Evolutionary conservation across 2,329 filamentous ascomycete genomes (phyloP), one percentile per base, ranked within the genome.

Genomic region (Fusarium anthophilum): DNA sequence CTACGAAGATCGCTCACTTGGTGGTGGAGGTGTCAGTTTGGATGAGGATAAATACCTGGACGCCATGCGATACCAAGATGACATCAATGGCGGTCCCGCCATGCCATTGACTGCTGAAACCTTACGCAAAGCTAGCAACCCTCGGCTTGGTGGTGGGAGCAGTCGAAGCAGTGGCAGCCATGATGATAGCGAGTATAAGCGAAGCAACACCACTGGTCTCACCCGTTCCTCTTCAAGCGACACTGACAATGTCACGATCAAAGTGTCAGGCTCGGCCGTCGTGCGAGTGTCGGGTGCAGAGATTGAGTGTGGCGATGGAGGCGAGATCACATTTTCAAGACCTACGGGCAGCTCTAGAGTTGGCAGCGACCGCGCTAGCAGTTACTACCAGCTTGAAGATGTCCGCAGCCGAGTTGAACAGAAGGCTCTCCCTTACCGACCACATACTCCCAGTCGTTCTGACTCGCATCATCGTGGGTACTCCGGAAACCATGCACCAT

Each of bases 111-210:
- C 90, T 8, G 87, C 86, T 5, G 90, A 91, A 64, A 82, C 84
- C 18, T 83, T 92, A 32, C 86, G 84, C 72, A 88, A 85, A 78
- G 87, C 84, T 35, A 85, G 81, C 71, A 86, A 84, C 51, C 70
- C 70, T 76, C 80, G 78, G 61, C 85, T 82, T 70, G 85, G 83
- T 66, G 85, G 83, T 12, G 81, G 83, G 28, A 89, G 86, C 82
- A 90, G 87, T 77, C 86, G 86, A 84, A 90, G 86, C 71, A 86
- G 81, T 28, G 91, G 90, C 78, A 89, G 85, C 50, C 90, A 85
- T 48, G 90, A 91, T 75, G 90, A 91, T 65, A 91, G 90, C 80
- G 90, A 91, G 63, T 91, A 87, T 80, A 87, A 86, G 73, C 87
- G 88, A 71, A 91, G 89, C 61, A 88, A 88, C 35, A 90, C 90